Evolutionary conservation across 805 yeast genomes (phyloP), one percentile per base, ranked within the genome.

Genomic region (Pichia cabralensis): DNA sequence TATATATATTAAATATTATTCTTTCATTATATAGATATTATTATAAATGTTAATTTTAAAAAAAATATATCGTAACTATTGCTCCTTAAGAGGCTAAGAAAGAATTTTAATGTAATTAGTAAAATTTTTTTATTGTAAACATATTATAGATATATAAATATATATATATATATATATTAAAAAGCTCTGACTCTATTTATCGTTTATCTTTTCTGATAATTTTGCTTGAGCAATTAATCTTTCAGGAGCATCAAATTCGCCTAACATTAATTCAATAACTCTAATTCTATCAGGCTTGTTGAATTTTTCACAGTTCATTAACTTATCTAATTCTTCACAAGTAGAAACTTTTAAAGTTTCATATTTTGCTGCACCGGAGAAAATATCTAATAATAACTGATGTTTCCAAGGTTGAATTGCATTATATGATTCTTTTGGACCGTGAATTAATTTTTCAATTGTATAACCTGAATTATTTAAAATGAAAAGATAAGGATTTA

Each of bases 401-500:
- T 78, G 79, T 52, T 75, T 68, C 85, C 85, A 78, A 36, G 68
- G 60, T 60, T 77, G 84, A 50, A 78, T 71, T 46, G 69, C 72
- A 56, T 78, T 78, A 62, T 78, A 78, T 37, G 64, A 58, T 32
- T 82, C 82, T 21, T 61, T 61, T 47, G 63, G 71, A 55, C 84
- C 84, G 61, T 78, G 84, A 46, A 78, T 76, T 61, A 77, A 67
- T 61, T 76, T 73, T 61, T 77, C 84, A 52, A 77, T 77, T 48
- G 85, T 77, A 65, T 77, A 78, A 56, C 85, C 85, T 44, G 69
- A 72, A 60, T 78, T 78, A 64, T 77, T 78, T 53, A 78, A 65
- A 22, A 78, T 73, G 53, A 77, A 77, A 51, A 78, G 58, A 61
- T 77, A 77, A 49, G 83, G 83, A 43, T 67, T 74, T 49, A 74